Base-by-base conservation (phyloP, 1,284 basidiomycete genomes). In the Microbotryum violaceum region DNA sequence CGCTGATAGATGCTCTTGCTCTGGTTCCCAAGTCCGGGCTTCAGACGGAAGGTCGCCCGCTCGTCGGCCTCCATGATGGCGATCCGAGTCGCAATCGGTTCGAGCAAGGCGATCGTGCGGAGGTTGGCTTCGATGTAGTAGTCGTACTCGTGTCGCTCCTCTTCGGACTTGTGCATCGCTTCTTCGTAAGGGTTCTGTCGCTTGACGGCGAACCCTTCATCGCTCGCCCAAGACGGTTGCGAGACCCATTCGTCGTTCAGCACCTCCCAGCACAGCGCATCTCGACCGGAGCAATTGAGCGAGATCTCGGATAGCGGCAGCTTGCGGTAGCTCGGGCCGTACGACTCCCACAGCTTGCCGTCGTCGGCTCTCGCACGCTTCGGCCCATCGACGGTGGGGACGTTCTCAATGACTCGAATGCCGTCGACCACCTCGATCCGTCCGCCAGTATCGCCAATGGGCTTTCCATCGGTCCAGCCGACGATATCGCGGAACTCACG, bases 101-200 rank as follows among this genome's bases (percentile, higher is more conserved):
- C 92, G 60, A 99, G 83, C 51, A 97, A 78, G 1, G 90, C 85
- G 72, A 97, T 96, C 12, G 93, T 97, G 52, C 93, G 86, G 21
- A 86, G 78, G 71, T 97, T 86, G 48, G 88, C 91, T 74, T 97
- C 92, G 57, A 98, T 85, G 73, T 96, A 89, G 70, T 96, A 94
- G 73, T 97, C 92, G 76, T 93, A 98, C 77, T 98, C 96, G 78
- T 97, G 91, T 29, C 96, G 85, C 75, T 99, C 96, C 75, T 99
- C 96, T 76, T 99, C 96, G 70, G 89, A 88, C 75, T 90, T 90
- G 78, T 98, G 93, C 60, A 98, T 81, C 0, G 90, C 89, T 72
- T 97, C 93, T 77, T 98, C 96, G 75, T 90, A 97, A 4, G 85
- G 82, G 75, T 97, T 99, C 80, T 97, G 97, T 81, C 94, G 94